Evolutionary conservation across 169 alveolate genomes (phyloP), one percentile per base, ranked within the genome.

Genomic region (Eimeria acervulina): DNA sequence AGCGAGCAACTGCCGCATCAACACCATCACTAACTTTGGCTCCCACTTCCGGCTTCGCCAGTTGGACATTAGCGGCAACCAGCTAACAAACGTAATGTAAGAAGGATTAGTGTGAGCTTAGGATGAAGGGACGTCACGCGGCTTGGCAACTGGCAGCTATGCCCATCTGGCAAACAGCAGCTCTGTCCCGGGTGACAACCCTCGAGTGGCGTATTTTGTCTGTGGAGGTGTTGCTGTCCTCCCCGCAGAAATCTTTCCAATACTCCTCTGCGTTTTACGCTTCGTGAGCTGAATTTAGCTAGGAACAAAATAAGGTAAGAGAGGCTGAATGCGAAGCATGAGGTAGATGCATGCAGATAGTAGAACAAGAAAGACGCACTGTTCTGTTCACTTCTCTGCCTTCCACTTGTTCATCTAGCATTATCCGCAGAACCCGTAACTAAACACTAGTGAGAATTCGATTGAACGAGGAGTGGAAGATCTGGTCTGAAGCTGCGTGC

Each of bases 1-100:
- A 12, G 93, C 93, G 61, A 84, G 93, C 93, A 84, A 84, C 59
- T 84, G 93, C 78, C 93, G 93, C 74, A 84, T 84, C 68, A 84
- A 31, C 55, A 17, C 36, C 78, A 17, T 84, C 44, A 59, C 78
- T 36, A 84, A 84, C 55, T 84, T 84, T 55, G 93, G 93, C 36
- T 84, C 93, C 31, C 93, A 84, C 38, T 84, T 84, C 80, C 51
- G 93, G 33, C 78, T 84, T 15, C 93, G 76, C 40, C 93, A 59
- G 66, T 68, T 84, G 55, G 93, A 84, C 55, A 40, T 84, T n/a
- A 84, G 93, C 66, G 93, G 80, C 51, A 84, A 84, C 93, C 93
- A 84, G 12, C 26, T 84, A 0, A 84, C 93, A 59, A 31, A 28
- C 68, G 59, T 84, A 55, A 55, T 84, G 93, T 84, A 84, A 84